phyloP scores from a whole-genome alignment of 2,329 filamentous ascomycete genomes.

The Akanthomyces dipterigenus region DNA sequence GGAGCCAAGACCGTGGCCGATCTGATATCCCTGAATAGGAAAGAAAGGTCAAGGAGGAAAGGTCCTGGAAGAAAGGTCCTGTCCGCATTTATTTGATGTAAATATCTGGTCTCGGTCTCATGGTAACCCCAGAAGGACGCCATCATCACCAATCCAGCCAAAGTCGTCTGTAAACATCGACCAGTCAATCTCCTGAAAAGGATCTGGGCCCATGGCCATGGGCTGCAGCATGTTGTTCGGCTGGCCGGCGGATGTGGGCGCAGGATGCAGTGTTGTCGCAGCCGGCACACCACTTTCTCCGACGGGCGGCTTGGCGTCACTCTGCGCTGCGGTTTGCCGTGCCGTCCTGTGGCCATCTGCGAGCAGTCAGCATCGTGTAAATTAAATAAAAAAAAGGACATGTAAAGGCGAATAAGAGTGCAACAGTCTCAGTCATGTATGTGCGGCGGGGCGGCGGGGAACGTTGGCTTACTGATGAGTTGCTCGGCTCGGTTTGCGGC shows the following conservation, averaged over 20 bases:
- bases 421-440: not conserved
- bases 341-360: not conserved
- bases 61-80: too few species aligned
- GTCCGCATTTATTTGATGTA: too few species aligned
- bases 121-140: constrained; percentile 24
- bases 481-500: constrained; percentile 24
- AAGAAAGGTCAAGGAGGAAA: too few species aligned
- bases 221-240: constrained; percentile 16
- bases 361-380: not conserved
- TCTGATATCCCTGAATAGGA: too few species aligned
- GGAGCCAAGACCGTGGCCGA: too few species aligned
- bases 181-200: constrained; percentile 42
- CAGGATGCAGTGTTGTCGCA: not conserved
- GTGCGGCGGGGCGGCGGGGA: not conserved
- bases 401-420: too few species aligned
- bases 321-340: not conserved
- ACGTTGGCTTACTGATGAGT: constrained; percentile 22
- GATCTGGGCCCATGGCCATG: constrained; percentile 23
- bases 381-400: too few species aligned
- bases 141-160: constrained; percentile 33
- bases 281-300: not conserved
- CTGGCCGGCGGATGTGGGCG: constrained; percentile 7
- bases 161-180: constrained; percentile 45
- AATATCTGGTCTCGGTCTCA: not conserved
- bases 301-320: not conserved